A percentile compares a stretch with the other conserved stretches of the same genome.
phyloP scores from a whole-genome alignment of 2,329 filamentous ascomycete species.

The Clarireedia hainanense region DNA sequence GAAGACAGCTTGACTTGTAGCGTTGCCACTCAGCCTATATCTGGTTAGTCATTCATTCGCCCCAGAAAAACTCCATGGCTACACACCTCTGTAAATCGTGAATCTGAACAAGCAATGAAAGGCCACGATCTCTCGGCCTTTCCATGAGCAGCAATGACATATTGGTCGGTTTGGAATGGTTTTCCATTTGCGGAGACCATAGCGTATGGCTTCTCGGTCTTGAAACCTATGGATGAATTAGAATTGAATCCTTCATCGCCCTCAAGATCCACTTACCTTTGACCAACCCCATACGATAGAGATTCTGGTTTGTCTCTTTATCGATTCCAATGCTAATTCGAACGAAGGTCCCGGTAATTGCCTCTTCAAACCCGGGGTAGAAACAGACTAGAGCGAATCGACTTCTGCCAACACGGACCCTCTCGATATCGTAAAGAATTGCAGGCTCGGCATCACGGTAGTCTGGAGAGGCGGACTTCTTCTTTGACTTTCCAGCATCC shows the following conservation, averaged over 20 bases:
- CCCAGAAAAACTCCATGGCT: background rate
- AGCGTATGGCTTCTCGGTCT: conserved; percentile 72
- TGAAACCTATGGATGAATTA: conserved; percentile 53
- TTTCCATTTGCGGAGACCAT: conserved; percentile 69
- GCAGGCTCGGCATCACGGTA: conserved; percentile 54
- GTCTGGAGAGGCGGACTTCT: conserved; percentile 36
- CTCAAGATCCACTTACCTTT: conserved; percentile 51
- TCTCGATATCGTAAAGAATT: conserved; percentile 73
- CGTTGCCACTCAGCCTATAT: conserved; percentile 67
- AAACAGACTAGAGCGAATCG: conserved; percentile 90
- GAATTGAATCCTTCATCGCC: conserved; percentile 7
- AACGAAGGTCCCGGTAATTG: conserved; percentile 76
- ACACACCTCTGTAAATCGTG: conserved; percentile 70
- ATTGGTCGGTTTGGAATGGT: conserved; percentile 75
- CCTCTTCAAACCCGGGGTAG: conserved; percentile 78
- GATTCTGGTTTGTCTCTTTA: conserved; percentile 59
- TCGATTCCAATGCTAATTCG: conserved; percentile 79
- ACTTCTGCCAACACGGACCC: conserved; percentile 72
- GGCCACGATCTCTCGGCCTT: conserved; percentile 79
- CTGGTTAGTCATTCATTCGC: conserved; percentile 10
- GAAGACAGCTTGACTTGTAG: conserved; percentile 66
- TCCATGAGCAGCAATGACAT: conserved; percentile 73
- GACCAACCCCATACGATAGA: conserved; percentile 84
- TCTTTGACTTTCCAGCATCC: conserved; percentile 48
- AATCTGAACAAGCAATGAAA: conserved; percentile 85